Evolutionary conservation across 2,329 filamentous ascomycete genomes (phyloP).

Genomic region (Thelonectria blattea): DNA sequence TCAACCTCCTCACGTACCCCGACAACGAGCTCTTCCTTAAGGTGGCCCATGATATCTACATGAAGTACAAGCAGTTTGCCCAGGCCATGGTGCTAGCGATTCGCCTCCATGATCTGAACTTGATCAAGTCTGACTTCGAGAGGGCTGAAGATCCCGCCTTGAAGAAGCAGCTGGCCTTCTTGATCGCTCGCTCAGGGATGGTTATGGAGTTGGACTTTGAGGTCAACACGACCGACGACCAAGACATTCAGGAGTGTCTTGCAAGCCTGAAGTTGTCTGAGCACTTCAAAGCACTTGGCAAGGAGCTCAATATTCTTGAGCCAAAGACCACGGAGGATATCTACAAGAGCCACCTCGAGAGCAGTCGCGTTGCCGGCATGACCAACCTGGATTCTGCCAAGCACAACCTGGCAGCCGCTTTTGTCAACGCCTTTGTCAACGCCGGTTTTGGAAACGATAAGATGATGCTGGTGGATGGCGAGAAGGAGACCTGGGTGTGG

Average conservation of each 20-base stretch:
- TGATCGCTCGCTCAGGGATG: constrained; percentile 91
- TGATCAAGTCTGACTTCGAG: constrained; percentile 84
- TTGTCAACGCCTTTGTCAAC: constrained; percentile 97
- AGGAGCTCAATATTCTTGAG: constrained; percentile 95
- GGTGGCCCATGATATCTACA: constrained; percentile 93
- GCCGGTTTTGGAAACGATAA: constrained; percentile 95
- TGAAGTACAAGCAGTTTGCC: constrained; percentile 88
- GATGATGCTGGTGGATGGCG: constrained; percentile 91
- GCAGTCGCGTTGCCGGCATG: constrained; percentile 87
- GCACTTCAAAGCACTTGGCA: constrained; percentile 91
- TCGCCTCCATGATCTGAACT: constrained; percentile 82
- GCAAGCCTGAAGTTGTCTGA: constrained; percentile 88
- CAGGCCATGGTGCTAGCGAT: constrained; percentile 96
- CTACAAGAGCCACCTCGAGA: constrained; percentile 98
- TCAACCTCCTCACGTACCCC: constrained; percentile 94
- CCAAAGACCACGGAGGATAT: constrained; percentile 98
- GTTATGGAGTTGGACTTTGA: constrained; percentile 71
- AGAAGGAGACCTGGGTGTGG: constrained; percentile 96
- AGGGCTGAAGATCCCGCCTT: constrained; percentile 80
- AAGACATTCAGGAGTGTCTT: constrained; percentile 80
- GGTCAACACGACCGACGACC: constrained; percentile 65
- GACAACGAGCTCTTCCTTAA: constrained; percentile 96
- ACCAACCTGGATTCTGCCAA: constrained; percentile 95
- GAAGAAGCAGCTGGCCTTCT: constrained; percentile 92
- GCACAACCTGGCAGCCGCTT: constrained; percentile 93